Base-by-base conservation (phyloP, 2,329 filamentous ascomycete species). In the Microdochium paspali region DNA sequence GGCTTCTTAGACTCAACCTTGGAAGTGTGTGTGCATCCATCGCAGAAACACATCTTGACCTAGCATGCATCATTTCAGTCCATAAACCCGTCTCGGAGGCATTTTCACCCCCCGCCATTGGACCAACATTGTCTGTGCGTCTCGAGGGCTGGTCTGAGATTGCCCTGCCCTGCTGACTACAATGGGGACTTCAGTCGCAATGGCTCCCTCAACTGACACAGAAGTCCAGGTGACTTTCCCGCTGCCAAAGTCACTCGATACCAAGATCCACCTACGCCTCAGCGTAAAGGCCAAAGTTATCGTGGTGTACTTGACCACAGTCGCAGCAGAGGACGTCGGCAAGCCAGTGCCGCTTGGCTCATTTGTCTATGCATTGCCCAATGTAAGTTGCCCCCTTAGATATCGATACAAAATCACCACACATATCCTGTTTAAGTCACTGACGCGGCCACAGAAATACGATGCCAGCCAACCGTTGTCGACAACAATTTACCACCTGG, bases 301-400 rank as follows among this genome's bases (percentile, higher is more conserved):
- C 47, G 63, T 80, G 47, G 62, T 85, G n/a, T 80, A 80, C 57
- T 66, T 85, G 43, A 79, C 80, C 1, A 84, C 81, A 0, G 71
- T 75, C 3, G 62, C 73, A 24, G 69, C 70, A 47, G 77, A 78
- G 46, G 74, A 80, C 39, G 62, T 66, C n/a, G 68, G 68, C 12
- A 61, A 66, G 9, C 62, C 72, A 7, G 69, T 77, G 35, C 70
- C 77, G 45, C 76, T 97, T 66, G 91, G 93, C 3, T 95, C 89
- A 45, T 91, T 97, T 61, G 87, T 97, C 43, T 97, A 95, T 62
- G 87, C 90, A 2, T 79, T 98, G 63, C 91, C 93, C 15, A 86
- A 95, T 68, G 93, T 95, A 70, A 57, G 70, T 63, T 13, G 24
- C 24, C 47, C 20, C 20, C 39, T 39, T 43, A 15, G 18, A n/a